Evolutionary conservation across 768 basidiomycete species (phyloP), one percentile per base, ranked within the genome.

Genomic region (Agaricus bisporus): DNA sequence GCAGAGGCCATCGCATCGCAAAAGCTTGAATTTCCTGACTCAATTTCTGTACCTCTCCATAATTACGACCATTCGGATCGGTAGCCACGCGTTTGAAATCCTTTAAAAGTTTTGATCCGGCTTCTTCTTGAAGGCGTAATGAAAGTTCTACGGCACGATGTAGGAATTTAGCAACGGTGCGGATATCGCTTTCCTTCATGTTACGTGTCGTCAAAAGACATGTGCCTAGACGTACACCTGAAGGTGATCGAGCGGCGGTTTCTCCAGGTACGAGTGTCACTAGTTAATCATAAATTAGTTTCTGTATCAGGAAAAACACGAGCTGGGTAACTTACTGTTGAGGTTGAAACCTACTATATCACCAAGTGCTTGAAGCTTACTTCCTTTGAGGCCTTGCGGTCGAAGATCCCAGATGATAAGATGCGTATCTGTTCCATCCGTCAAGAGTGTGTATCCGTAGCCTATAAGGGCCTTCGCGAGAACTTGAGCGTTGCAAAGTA

Each of bases 211-310:
- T 98, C 37, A 99, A 70, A 11, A 95, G 93, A 22, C 93, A 85
- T 29, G 92, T 92, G 55, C 97, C 95, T 60, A 99, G 81, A 59
- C 97, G 92, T 65, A 99, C 95, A 60, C 97, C 97, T 61, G 95
- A 95, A 41, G 95, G 95, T 1, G 88, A 88, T 68, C 92, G 90
- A 0, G 95, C 97, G 48, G 92, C 95, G 39, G 86, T 86, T 70
- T 98, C 95, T 60, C 95, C 95, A 29, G 93, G 94, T 45, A 98
- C 95, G 47, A 94, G 91, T 69, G 98, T 98, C 74, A 97, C 89
- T 90, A 61, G 14, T 41, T 41, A 17, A 11, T 3, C 22, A 22
- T 26, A 45, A 29, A 45, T 25, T n/a, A 26, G 3, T 20, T 43
- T 20, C 18, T 22, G 42, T 22, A 22, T 22, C 22, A n/a, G 20